Percentiles rank a stretch among this genome's conserved stretches.
These are phyloP conservation scores for Lichenothelia convexa DNA, from an alignment of 495 filamentous ascomycete species.

Conservation along the genomic window DNA sequence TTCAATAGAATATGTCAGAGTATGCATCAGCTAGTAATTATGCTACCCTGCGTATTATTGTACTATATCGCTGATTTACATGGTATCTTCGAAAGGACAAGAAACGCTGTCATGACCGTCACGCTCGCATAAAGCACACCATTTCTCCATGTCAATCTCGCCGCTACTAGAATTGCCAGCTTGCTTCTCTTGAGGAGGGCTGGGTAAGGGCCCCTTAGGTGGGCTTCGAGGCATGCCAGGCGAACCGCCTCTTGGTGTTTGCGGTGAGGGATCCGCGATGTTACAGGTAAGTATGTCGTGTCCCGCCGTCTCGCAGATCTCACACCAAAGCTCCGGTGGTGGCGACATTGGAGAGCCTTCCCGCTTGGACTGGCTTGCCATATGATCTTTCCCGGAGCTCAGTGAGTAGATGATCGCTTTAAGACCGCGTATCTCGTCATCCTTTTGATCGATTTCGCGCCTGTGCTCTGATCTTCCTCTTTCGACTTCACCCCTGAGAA, in stretches of 20 bases:
- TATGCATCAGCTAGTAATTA: no score
- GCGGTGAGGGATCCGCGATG: no score
- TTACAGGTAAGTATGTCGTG: conserved; percentile 90
- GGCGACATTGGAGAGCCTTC: conserved; percentile 51
- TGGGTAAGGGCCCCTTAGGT: no score
- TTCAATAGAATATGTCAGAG: no score
- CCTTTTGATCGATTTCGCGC: conserved; percentile 77
- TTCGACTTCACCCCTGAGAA: conserved; percentile 89
- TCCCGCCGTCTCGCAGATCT: conserved; percentile 84
- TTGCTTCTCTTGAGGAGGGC: no score
- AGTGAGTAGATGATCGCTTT: conserved; percentile 48
- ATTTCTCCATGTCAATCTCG: no score
- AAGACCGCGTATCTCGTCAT: conserved; percentile 89
- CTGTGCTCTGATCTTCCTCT: conserved; percentile 76
- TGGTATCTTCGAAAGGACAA: conserved; percentile 82
- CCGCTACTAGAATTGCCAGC: no score
- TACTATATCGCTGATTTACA: no score
- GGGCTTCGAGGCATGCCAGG: no score
- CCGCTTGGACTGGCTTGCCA: conserved; percentile 47
- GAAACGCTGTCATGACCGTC: conserved; percentile 93
- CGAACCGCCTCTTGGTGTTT: no score
- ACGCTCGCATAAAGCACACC: conserved; percentile 92
- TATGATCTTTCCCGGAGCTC: conserved; percentile 59
- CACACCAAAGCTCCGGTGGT: conserved; percentile 95
- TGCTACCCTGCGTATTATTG: no score